These are phyloP conservation scores for Harringtonia aguacate DNA, from an alignment of 2,329 filamentous ascomycete genomes.

Conservation along the genomic window DNA sequence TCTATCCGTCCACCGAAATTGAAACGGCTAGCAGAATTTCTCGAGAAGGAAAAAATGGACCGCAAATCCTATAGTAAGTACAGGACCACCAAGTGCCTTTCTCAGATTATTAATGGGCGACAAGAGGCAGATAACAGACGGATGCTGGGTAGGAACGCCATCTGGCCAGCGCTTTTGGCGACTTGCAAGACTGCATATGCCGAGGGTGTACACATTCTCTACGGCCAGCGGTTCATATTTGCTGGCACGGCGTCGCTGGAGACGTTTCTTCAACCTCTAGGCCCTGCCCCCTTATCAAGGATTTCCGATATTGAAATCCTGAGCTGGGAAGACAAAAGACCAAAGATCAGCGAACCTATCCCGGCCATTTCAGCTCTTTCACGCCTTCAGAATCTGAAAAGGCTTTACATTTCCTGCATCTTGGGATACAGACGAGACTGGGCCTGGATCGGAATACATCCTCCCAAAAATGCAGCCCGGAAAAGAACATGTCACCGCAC, in stretches of 20 bases:
- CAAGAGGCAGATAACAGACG: background rate
- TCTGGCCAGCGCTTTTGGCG: background rate
- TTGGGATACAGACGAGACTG: constrained; percentile 1
- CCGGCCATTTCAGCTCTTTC: background rate
- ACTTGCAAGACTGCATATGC: background rate
- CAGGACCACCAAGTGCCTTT: too few relatives aligned
- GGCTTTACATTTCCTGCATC: background rate
- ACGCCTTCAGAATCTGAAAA: background rate
- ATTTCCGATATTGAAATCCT: background rate
- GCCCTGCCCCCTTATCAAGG: background rate
- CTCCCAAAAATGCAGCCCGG: background rate
- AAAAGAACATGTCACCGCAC: background rate
- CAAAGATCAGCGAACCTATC: background rate
- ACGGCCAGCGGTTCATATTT: constrained; percentile 2
- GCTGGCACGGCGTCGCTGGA: background rate
- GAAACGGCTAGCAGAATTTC: too few relatives aligned
- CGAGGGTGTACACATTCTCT: background rate
- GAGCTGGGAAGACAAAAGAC: background rate
- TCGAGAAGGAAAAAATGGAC: too few relatives aligned
- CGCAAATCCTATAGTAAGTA: too few relatives aligned
- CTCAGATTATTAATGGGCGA: background rate
- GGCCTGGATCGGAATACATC: constrained; percentile 4
- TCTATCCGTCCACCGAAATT: too few relatives aligned
- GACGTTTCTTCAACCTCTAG: background rate
- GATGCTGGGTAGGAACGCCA: background rate